Evolutionary conservation across 179 eudicot genomes (phyloP).

Genomic region (Drosera spatulata): DNA sequence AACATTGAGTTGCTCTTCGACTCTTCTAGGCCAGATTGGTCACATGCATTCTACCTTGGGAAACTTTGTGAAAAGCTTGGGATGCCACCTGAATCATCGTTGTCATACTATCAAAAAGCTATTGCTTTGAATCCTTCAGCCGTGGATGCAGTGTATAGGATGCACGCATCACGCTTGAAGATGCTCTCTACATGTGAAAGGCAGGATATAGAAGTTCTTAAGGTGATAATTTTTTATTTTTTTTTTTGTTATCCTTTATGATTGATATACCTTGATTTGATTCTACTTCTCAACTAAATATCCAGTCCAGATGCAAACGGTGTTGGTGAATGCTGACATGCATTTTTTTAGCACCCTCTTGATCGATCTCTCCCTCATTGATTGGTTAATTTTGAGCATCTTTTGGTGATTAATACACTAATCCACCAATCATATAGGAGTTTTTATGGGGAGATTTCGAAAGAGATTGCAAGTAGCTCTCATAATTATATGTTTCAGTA

Average conservation of each 20-base stretch:
- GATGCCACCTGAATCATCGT: conserved; percentile 46
- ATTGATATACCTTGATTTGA: no score
- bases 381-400: no score
- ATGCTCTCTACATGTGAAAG: conserved; percentile 62
- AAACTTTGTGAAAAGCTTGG: conserved; percentile 89
- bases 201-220: conserved; percentile 52
- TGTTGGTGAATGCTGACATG: no score
- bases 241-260: neutral
- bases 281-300: no score
- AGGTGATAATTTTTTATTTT: conserved; percentile 33
- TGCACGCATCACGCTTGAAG: conserved; percentile 99
- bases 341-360: no score
- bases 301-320: no score
- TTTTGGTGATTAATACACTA: no score
- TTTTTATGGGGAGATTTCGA: no score
- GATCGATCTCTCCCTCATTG: no score
- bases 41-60: conserved; percentile 83
- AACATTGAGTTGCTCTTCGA: conserved; percentile 9
- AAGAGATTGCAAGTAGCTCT: no score
- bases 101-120: conserved; percentile 75
- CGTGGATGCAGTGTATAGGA: conserved; percentile 91
- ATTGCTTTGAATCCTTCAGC: conserved; percentile 77
- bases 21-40: conserved; percentile 86
- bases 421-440: no score
- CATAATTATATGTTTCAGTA: no score